Percentiles rank a stretch among this genome's conserved stretches.
Conservation (phyloP, 768 basidiomycete genomes). For the Psilocybe sp. region DNA sequence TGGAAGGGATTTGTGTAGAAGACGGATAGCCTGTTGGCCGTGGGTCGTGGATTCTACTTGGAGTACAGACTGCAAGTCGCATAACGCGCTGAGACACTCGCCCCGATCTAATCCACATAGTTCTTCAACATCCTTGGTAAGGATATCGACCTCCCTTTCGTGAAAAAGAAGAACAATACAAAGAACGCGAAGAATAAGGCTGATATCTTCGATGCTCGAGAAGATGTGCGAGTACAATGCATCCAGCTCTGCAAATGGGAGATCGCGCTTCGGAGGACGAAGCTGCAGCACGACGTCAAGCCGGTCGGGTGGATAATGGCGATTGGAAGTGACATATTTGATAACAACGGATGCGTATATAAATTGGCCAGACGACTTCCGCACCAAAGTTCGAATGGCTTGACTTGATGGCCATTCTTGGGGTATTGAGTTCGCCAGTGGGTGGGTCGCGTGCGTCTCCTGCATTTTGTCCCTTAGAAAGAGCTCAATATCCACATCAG, state of each 20-base stretch:
- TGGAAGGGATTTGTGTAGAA: no score
- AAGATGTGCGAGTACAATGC: conserved; percentile 6
- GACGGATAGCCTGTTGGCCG: no score
- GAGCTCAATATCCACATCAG: no score
- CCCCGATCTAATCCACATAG: no score
- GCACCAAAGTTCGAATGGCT: not conserved
- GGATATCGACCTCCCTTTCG: no score
- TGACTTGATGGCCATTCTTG: not conserved
- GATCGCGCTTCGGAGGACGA: not conserved
- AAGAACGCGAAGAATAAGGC: not conserved
- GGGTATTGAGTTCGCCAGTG: not conserved
- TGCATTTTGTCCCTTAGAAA: no score
- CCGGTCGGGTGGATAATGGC: not conserved
- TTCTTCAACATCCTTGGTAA: no score
- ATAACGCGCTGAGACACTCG: no score
- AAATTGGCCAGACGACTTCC: not conserved
- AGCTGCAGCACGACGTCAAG: conserved; percentile 4
- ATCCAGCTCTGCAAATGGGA: conserved; percentile 9
- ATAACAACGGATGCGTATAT: not conserved
- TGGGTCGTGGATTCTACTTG: no score
- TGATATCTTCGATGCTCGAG: not conserved
- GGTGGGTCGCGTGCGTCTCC: not conserved
- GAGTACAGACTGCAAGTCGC: no score
- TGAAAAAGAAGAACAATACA: not conserved
- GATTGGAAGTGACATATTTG: not conserved